Evolutionary conservation across 2,329 filamentous ascomycete genomes (phyloP).

Genomic region (Truncatella angustata): DNA sequence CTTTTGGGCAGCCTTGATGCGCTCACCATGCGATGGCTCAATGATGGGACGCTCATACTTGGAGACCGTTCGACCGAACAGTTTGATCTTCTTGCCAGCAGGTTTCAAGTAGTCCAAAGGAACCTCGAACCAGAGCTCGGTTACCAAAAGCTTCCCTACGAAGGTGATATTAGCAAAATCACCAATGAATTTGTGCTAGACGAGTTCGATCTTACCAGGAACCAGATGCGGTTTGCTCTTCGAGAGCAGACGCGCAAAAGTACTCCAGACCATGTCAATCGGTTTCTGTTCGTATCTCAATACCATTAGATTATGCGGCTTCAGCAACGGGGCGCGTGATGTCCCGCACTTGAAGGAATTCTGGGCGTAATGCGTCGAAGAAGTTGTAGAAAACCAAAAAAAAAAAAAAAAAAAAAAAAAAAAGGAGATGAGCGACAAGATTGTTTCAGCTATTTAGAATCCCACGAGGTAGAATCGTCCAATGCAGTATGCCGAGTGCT

Average conservation of each 20-base stretch:
- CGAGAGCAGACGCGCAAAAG: conserved; percentile 27
- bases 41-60: conserved; percentile 64
- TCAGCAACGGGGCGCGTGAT: too few species aligned
- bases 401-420: too few species aligned
- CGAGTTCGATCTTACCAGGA: conserved; percentile 23
- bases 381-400: too few species aligned
- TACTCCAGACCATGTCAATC: background rate
- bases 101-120: conserved; percentile 74
- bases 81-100: conserved; percentile 57
- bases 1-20: conserved; percentile 36
- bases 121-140: conserved; percentile 84
- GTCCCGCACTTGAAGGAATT: too few species aligned
- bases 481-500: too few species aligned
- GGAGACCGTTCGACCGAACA: conserved; percentile 75
- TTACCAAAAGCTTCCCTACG: conserved; percentile 70
- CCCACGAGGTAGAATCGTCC: too few species aligned
- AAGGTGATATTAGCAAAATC: background rate
- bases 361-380: too few species aligned
- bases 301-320: too few species aligned
- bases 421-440: too few species aligned
- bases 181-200: background rate
- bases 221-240: conserved; percentile 40
- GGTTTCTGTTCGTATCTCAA: background rate
- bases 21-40: conserved; percentile 33
- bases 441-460: too few species aligned